These are phyloP conservation scores for Penicillium mononematosum DNA, from an alignment of 495 filamentous ascomycete genomes.

Conservation along the genomic window DNA sequence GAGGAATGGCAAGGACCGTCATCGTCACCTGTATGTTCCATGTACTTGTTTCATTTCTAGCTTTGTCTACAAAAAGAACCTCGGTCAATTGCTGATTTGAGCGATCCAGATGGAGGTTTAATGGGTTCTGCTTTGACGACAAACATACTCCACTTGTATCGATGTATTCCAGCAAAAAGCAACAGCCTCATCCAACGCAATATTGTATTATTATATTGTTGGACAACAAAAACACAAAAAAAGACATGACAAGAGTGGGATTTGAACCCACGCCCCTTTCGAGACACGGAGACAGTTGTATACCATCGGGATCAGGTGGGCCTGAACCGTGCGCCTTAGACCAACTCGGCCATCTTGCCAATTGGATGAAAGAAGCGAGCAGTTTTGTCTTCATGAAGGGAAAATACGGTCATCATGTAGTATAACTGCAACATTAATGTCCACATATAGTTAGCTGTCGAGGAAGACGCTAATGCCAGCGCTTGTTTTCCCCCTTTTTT, in stretches of 20 bases:
- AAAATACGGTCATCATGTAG: too few species aligned
- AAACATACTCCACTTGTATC: too few species aligned
- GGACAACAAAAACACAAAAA: neutral
- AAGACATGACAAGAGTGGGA: conserved; percentile 30
- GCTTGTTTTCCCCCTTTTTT: too few species aligned
- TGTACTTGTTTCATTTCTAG: neutral
- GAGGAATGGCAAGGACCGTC: neutral
- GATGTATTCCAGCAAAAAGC: neutral
- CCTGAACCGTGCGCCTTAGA: conserved; percentile 35
- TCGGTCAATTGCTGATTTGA: too few species aligned
- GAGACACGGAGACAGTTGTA: conserved; percentile 21
- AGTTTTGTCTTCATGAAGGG: neutral
- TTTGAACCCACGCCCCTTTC: conserved; percentile 33
- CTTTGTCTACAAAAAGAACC: too few species aligned
- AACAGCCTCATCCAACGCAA: neutral
- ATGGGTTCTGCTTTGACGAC: too few species aligned
- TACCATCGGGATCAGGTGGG: conserved; percentile 24
- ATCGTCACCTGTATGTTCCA: neutral
- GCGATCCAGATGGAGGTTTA: too few species aligned
- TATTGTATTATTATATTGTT: too few species aligned
- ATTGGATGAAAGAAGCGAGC: neutral
- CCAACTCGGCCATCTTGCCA: conserved; percentile 35
- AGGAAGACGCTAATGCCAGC: too few species aligned
- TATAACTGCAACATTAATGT: too few species aligned
- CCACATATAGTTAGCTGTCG: too few species aligned